phyloP scores from a whole-genome alignment of 345 rosid species.

The Abelmoschus esculentus region DNA sequence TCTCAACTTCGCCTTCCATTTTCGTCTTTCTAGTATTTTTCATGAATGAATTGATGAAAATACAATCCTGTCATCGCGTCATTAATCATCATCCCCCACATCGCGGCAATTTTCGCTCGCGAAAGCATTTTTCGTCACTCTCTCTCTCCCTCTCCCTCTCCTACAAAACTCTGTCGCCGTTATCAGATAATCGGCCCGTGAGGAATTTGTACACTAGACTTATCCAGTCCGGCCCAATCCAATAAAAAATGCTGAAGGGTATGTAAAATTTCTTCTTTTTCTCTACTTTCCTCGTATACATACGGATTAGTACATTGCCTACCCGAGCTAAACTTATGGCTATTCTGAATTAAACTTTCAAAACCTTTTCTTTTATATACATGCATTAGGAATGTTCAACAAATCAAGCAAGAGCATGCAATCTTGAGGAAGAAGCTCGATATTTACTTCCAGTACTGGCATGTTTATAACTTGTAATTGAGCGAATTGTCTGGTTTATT shows the following conservation, averaged over 20 bases:
- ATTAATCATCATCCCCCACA: not conserved
- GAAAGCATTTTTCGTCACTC: not conserved
- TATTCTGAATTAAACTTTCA: not conserved
- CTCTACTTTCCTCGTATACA: not conserved
- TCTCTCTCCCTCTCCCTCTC: too few species aligned
- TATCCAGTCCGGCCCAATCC: too few species aligned
- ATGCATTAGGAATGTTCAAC: constrained; percentile 25
- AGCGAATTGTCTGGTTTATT: not conserved
- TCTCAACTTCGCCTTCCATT: constrained; percentile 54
- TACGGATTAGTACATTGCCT: not conserved
- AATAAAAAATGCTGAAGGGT: constrained; percentile 20
- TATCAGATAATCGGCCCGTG: too few species aligned
- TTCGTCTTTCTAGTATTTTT: constrained; percentile 4
- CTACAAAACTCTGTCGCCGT: too few species aligned
- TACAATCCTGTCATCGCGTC: not conserved
- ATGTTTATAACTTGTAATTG: too few species aligned
- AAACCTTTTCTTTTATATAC: constrained; percentile 18
- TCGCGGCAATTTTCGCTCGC: not conserved
- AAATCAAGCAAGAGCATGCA: constrained; percentile 34
- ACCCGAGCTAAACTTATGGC: not conserved
- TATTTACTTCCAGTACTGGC: constrained; percentile 24
- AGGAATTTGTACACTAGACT: too few species aligned
- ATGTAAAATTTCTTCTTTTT: not conserved
- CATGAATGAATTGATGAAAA: not conserved
- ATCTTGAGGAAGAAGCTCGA: constrained; percentile 35